These are phyloP conservation scores for Ceratopteris richardii DNA, from an alignment of 75 land plant genomes.

Conservation along the genomic window DNA sequence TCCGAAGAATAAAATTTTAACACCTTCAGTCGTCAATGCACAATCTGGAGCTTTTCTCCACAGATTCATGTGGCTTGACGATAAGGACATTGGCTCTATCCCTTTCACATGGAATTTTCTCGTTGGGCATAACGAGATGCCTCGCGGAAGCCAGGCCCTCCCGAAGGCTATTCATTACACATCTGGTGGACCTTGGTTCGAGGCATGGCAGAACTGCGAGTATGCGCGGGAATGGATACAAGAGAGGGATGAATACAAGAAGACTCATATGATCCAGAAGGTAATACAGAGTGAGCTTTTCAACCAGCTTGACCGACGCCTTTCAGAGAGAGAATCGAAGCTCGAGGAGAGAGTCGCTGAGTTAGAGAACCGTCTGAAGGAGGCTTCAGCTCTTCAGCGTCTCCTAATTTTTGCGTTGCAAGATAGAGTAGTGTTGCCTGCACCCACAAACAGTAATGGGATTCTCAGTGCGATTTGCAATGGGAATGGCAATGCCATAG, in stretches of 20 bases:
- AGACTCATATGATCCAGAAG: slow-evolving; percentile 8
- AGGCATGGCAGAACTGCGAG: slow-evolving; percentile 38
- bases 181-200: slow-evolving; percentile 38
- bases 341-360: slow-evolving; percentile 1
- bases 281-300: slow-evolving; percentile 1
- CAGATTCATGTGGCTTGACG: slow-evolving; percentile 67
- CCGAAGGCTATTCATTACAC: slow-evolving; percentile 45
- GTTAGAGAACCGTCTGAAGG: slow-evolving; percentile 1
- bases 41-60: slow-evolving; percentile 40
- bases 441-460: neutral
- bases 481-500: neutral
- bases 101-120: slow-evolving; percentile 35
- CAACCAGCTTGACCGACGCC: neutral
- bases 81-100: slow-evolving; percentile 38
- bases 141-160: neutral
- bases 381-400: neutral
- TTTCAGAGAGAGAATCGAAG: neutral
- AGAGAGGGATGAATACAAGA: slow-evolving; percentile 15
- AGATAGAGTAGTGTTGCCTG: neutral
- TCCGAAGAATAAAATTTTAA: slow-evolving; percentile 23
- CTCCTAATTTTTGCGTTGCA: slow-evolving; percentile 3
- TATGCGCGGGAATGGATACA: slow-evolving; percentile 12
- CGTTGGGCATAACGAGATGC: slow-evolving; percentile 31
- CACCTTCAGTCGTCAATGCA: slow-evolving; percentile 25
- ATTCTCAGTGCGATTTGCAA: neutral